Evolutionary conservation across 163 green algal species (phyloP), one percentile per base, ranked within the genome.

Genomic region (Chlorella variabilis): DNA sequence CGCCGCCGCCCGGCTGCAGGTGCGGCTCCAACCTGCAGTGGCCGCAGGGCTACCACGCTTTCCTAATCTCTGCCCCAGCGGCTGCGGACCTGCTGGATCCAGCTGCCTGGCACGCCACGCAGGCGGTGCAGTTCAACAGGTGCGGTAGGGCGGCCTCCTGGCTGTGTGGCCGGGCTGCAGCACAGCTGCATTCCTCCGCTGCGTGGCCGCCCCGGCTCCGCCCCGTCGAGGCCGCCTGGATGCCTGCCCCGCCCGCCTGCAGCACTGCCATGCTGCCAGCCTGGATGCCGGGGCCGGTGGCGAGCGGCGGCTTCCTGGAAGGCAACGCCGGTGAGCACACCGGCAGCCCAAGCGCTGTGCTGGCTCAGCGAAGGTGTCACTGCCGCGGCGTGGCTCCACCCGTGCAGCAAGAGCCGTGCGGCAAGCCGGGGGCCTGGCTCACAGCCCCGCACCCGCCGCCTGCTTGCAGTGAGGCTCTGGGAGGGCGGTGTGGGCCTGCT

Each of bases 271-370:
- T 82, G 71, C 59, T 85, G 38, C 81, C 81, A 0, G 39, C 25
- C 20, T 85, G 81, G 81, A 78, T 85, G 73, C 81, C 81, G 3
- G 41, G 15, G 8, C 63, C 81, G 0, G 73, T 85, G 25, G 23
- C 58, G 9, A 78, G 62, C 63, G 81, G 73, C 3, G 81, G 81
- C 4, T 82, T 49, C 51, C 39, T 85, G 20, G 81, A 85, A 31
- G 81, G 81, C 39, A 85, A 82, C 20, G 63, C 81, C 31, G 81
- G 77, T 29, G 20, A 34, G 45, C 31, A 2, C 3, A 25, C 8
- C 4, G 58, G 33, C 34, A 11, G 34, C n/a, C n/a, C n/a, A n/a
- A n/a, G n/a, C n/a, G n/a, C n/a, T n/a, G n/a, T n/a, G n/a, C n/a
- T n/a, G n/a, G n/a, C n/a, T n/a, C n/a, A n/a, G n/a, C n/a, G n/a